Base-by-base conservation (phyloP, 306 rosid genomes). In the Macrotyloma uniflorum region DNA sequence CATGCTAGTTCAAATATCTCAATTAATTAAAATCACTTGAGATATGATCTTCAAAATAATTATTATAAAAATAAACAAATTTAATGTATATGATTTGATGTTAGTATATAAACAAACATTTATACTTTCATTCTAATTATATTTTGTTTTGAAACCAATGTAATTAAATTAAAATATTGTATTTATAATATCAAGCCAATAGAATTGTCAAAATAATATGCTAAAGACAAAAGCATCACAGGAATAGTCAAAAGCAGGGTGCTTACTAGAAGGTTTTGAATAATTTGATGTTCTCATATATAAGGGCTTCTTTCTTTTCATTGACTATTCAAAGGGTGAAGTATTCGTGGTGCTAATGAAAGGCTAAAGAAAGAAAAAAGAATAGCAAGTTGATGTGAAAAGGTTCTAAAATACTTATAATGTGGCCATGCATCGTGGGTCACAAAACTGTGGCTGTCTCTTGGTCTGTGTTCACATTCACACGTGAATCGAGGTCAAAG, bases 401-500 rank as follows among this genome's bases (percentile, higher is more conserved):
- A 30, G 2, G 10, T 61, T 82, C 75, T 30, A 77, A 67, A 69
- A 63, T 10, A 57, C 1, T 12, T 62, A 75, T 18, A 38, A 18
- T 58, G 50, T 16, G 8, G 12, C 58, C 5, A 40, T 66, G 22
- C 65, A 53, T 80, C 23, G 7, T 72, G 13, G 22, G 13, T 13
- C n/a, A 26, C 14, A 55, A 40, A 63, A 43, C 75, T 65, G 42
- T 45, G 28, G 8, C 46, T 18, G n/a, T 80, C 43, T 45, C 24
- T 74, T 36, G 36, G 23, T 22, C 47, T 45, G 20, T 20, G 28
- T 6, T 28, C 76, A 24, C 75, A 74, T 11, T 42, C 76, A 36
- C 75, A 74, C 72, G 67, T 58, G 81, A n/a, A 68, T 81, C 36
- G 2, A 45, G 64, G 79, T 77, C 82, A 83, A 77, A 65, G 54